These are phyloP conservation scores for Pleurotus tuber-regium DNA, from an alignment of 768 basidiomycete species.

Conservation along the genomic window DNA sequence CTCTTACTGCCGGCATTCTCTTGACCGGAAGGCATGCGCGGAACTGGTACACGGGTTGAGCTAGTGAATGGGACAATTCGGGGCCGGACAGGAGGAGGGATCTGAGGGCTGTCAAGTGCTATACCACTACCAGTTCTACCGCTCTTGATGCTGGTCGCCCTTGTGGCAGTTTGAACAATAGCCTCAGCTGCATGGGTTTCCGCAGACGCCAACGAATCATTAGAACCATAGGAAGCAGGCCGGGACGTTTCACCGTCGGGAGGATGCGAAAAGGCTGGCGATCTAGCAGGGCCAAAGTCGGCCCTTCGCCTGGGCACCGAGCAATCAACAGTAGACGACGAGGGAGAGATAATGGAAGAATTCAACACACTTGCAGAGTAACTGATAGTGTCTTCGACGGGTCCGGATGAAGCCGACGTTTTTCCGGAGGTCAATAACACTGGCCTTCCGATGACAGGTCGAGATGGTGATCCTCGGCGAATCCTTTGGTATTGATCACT, in stretches of 20 bases:
- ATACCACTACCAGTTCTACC: too few species aligned
- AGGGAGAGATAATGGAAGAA: conserved; percentile 57
- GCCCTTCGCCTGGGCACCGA: conserved; percentile 67
- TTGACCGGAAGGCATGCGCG: conserved; percentile 39
- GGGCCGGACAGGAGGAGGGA: conserved; percentile 37
- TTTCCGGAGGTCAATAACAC: conserved; percentile 31
- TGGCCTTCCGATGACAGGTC: conserved; percentile 62
- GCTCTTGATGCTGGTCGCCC: conserved; percentile 54
- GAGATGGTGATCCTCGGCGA: conserved; percentile 28
- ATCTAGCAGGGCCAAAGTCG: conserved; percentile 64
- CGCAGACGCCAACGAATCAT: conserved; percentile 28
- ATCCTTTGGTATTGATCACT: conserved; percentile 55
- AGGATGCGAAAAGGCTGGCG: conserved; percentile 17
- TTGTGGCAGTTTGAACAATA: conserved; percentile 44
- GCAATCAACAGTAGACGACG: conserved; percentile 59
- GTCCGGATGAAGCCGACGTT: conserved; percentile 29
- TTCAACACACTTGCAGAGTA: conserved; percentile 42
- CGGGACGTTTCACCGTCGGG: not conserved
- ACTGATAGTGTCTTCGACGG: conserved; percentile 42
- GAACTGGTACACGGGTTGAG: conserved; percentile 62
- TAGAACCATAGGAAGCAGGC: conserved; percentile 21
- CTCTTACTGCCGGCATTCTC: conserved; percentile 26
- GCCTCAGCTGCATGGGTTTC: conserved; percentile 41
- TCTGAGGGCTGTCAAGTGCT: conserved; percentile 27
- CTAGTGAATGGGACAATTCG: conserved; percentile 72